A percentile compares a stretch with the other conserved stretches of the same genome.
phyloP scores from a whole-genome alignment of 768 basidiomycete genomes.

The Suillus ampliporus region DNA sequence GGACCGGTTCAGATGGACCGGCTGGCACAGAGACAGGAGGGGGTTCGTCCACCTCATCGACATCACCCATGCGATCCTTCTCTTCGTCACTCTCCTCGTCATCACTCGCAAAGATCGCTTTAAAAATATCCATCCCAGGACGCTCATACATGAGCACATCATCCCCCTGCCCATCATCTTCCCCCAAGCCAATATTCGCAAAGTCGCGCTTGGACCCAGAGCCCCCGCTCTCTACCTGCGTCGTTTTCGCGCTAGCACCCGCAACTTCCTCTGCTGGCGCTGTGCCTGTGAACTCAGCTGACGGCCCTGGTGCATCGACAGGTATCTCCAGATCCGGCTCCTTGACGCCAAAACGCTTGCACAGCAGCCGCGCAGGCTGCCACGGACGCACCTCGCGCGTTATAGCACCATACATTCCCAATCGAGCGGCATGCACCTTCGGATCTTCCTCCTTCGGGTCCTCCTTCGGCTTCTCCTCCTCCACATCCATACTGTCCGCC shows the following conservation, averaged over 20 bases:
- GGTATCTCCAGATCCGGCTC: conserved; percentile 75
- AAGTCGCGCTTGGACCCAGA: conserved; percentile 58
- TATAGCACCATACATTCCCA: conserved; percentile 90
- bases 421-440: conserved; percentile 77
- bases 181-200: conserved; percentile 86
- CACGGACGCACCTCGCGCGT: conserved; percentile 79
- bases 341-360: conserved; percentile 92
- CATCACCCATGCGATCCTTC: conserved; percentile 29
- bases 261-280: conserved; percentile 7
- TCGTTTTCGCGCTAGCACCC: background rate
- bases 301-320: conserved; percentile 34
- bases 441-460: conserved; percentile 69
- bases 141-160: conserved; percentile 89
- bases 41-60: conserved; percentile 11
- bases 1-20: conserved; percentile 16
- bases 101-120: conserved; percentile 96
- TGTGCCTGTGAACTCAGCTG: conserved; percentile 17
- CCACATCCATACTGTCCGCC: conserved; percentile 48
- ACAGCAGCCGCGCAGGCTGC: conserved; percentile 85
- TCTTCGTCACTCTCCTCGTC: conserved; percentile 88
- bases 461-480: conserved; percentile 41
- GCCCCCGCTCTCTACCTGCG: background rate
- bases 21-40: conserved; percentile 18
- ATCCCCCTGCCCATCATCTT: conserved; percentile 87
- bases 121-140: conserved; percentile 93